Conservation (phyloP, 2,329 filamentous ascomycete species). For the Aspergillus cejpii region DNA sequence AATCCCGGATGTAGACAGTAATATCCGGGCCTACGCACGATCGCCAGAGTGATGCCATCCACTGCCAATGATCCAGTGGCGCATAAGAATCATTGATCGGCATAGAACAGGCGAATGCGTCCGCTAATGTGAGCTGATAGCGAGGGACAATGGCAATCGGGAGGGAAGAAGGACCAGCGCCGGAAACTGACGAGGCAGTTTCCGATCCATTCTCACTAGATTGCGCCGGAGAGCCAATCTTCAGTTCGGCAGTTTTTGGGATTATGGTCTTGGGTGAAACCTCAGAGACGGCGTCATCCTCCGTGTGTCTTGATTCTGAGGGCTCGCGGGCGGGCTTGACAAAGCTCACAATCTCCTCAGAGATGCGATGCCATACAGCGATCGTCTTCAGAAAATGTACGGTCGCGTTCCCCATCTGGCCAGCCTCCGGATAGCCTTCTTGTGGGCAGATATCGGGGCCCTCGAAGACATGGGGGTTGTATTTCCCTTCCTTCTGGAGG, state of each 20-base stretch:
- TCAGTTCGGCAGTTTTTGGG: conserved; percentile 24
- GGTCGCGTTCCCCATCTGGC: conserved; percentile 42
- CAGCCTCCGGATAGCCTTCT: conserved; percentile 18
- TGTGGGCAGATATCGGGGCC: conserved; percentile 35
- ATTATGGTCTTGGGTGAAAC: conserved; percentile 32
- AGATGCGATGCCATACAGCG: conserved; percentile 67
- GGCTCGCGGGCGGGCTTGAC: conserved; percentile 39
- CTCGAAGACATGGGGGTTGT: conserved; percentile 45
- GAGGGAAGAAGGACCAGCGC: conserved; percentile 30
- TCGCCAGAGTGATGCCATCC: conserved; percentile 91
- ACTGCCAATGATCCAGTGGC: conserved; percentile 90
- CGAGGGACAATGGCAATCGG: conserved; percentile 71
- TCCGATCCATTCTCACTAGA: conserved; percentile 26
- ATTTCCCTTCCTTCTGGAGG: conserved; percentile 49
- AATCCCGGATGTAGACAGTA: conserved; percentile 42
- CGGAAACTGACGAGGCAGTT: conserved; percentile 14
- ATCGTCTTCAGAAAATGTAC: conserved; percentile 61
- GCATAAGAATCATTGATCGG: conserved; percentile 71
- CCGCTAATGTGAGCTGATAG: conserved; percentile 72
- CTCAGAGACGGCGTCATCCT: conserved; percentile 18
- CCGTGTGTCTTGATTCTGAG: conserved; percentile 12
- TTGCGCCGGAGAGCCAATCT: conserved; percentile 27
- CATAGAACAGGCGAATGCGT: conserved; percentile 65
- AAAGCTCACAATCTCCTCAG: conserved; percentile 59
- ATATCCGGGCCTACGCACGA: conserved; percentile 72